Conservation (phyloP, 148 eudicot genomes). For the Limonium bicolor region DNA sequence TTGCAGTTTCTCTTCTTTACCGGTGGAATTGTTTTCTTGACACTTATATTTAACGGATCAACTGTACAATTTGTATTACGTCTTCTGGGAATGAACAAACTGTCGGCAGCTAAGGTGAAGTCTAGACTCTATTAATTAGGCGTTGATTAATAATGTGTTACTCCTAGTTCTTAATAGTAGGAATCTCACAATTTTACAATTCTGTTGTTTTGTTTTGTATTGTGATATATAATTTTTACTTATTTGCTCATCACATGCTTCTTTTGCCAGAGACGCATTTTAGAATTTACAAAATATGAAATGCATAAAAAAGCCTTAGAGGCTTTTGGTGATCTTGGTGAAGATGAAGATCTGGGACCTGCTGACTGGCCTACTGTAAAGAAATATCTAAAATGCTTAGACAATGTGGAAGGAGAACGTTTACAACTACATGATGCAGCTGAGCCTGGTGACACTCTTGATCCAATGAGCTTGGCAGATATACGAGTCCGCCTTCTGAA, state of each 20-base stretch:
- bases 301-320: conserved; percentile 82
- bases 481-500: conserved; percentile 71
- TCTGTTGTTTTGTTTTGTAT: no score
- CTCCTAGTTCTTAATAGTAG: no score
- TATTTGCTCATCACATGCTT: no score
- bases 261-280: conserved; percentile 56
- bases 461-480: conserved; percentile 58
- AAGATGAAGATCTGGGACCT: conserved; percentile 96
- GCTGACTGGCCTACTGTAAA: conserved; percentile 91
- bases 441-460: conserved; percentile 21
- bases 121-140: no score
- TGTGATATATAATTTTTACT: no score
- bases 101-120: conserved; percentile 79
- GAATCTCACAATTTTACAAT: no score
- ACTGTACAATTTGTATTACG: conserved; percentile 74
- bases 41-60: conserved; percentile 80
- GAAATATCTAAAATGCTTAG: conserved; percentile 51
- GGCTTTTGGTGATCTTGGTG: conserved; percentile 84
- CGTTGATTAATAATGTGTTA: no score
- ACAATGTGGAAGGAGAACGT: conserved; percentile 49
- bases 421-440: conserved; percentile 55
- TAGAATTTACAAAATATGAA: conserved; percentile 74
- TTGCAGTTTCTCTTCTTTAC: conserved; percentile 92
- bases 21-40: conserved; percentile 85
- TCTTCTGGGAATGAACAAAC: conserved; percentile 45